Percentiles rank a stretch among this genome's conserved stretches.
These are phyloP conservation scores for Lizonia empirigonia DNA, from an alignment of 2,329 filamentous ascomycete genomes.

Conservation along the genomic window DNA sequence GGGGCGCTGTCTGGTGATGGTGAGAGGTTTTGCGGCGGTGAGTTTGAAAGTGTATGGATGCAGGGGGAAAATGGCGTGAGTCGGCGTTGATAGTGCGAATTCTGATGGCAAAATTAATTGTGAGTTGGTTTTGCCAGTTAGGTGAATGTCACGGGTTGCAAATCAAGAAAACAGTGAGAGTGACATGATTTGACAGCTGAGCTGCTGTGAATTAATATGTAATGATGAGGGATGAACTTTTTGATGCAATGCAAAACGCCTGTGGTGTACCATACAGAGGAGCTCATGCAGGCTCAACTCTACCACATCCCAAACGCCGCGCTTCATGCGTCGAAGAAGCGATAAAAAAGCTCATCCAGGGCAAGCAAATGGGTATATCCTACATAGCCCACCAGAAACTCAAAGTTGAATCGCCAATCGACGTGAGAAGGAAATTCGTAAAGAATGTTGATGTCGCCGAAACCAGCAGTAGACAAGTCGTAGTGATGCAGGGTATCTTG, in stretches of 20 bases:
- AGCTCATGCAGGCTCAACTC: constrained; percentile 20
- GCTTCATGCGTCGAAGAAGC: constrained; percentile 9
- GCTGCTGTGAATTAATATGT: constrained; percentile 9
- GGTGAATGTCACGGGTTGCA: background rate
- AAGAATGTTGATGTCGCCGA: constrained; percentile 15
- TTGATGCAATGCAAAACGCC: constrained; percentile 14
- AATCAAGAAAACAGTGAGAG: too few relatives aligned
- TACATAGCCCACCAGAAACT: constrained; percentile 29
- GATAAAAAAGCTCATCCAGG: background rate
- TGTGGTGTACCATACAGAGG: constrained; percentile 19
- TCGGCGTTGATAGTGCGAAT: constrained; percentile 4
- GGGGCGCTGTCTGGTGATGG: constrained; percentile 18
- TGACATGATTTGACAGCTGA: too few relatives aligned
- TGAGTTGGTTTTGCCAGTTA: background rate
- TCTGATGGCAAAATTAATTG: constrained; percentile 1
- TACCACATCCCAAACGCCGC: constrained; percentile 15
- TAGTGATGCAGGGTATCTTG: constrained; percentile 8
- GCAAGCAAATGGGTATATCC: constrained; percentile 34
- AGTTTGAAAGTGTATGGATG: background rate
- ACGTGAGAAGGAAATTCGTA: constrained; percentile 31
- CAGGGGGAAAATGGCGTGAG: constrained; percentile 10
- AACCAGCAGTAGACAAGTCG: constrained; percentile 1
- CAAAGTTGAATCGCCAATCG: constrained; percentile 22
- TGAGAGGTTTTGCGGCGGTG: constrained; percentile 12
- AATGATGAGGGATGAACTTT: constrained; percentile 1